Evolutionary conservation across 208 protist species (phyloP), one percentile per base, ranked within the genome.

Genomic region (Acanthamoeba lenticulata): DNA sequence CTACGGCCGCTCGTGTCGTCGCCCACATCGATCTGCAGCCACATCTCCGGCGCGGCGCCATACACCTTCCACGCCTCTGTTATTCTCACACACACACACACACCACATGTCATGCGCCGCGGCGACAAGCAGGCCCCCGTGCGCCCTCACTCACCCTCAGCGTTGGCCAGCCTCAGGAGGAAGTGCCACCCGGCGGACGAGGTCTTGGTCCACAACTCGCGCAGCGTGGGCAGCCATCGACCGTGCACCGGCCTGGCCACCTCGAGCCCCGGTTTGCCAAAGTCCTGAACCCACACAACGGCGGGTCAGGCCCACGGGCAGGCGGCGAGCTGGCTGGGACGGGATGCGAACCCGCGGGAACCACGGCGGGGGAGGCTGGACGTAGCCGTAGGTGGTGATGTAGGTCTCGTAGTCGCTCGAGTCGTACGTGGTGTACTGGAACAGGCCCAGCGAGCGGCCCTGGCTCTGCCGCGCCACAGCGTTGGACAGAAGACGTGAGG

Each of bases 51-150:
- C 27, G 69, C 69, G 24, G 69, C 69, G n/a, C 69, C 69, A 21
- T 79, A 79, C 69, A 81, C 7, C 40, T 81, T 45, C 69, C 69
- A 81, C 38, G 69, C 44, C 38, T 81, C 69, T 81, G 69, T 32
- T 13, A 57, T 21, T 13, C 24, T 15, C 0, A n/a, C 15, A 57
- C 24, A 27, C 19, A 21, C 11, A 19, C 55, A 6, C n/a, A n/a
- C n/a, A n/a, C n/a, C n/a, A n/a, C n/a, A n/a, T n/a, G n/a, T n/a
- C n/a, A n/a, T n/a, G n/a, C n/a, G n/a, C n/a, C n/a, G n/a, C n/a
- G n/a, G n/a, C n/a, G 24, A 62, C 0, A 15, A 62, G 24, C 24
- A 27, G 29, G 49, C 49, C 55, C 24, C 17, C 55, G 55, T 15
- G 24, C 24, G 17, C 29, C 24, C 15, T 57, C 24, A 27, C 0